Percentiles rank a stretch among this genome's conserved stretches.
phyloP scores from a whole-genome alignment of 768 basidiomycete genomes.

The Xerocomellus intermedius region DNA sequence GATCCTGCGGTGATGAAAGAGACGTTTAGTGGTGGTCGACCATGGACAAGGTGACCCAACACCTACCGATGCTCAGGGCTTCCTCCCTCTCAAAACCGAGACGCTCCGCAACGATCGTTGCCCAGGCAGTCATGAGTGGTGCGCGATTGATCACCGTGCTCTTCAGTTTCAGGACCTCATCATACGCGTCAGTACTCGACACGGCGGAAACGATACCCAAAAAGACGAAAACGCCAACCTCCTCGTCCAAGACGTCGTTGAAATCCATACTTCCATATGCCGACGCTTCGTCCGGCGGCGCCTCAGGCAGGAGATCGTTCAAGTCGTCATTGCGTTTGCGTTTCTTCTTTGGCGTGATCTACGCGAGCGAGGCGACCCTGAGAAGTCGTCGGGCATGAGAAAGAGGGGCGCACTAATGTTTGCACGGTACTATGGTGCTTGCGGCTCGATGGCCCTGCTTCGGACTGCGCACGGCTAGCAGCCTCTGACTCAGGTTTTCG shows the following conservation, averaged over 20 bases:
- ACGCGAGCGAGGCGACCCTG: constrained; percentile 1
- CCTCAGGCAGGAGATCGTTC: constrained; percentile 60
- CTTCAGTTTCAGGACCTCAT: constrained; percentile 59
- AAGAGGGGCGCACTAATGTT: constrained; percentile 27
- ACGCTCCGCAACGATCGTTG: constrained; percentile 78
- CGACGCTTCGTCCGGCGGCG: constrained; percentile 49
- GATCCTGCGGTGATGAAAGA: constrained; percentile 54
- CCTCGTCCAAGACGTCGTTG: constrained; percentile 68
- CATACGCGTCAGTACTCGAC: constrained; percentile 2
- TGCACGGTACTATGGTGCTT: constrained; percentile 26
- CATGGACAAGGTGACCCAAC: background rate
- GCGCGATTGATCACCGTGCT: constrained; percentile 81
- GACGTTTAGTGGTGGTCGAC: background rate
- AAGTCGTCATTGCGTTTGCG: constrained; percentile 40
- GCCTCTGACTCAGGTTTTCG: constrained; percentile 19
- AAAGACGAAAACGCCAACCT: constrained; percentile 40
- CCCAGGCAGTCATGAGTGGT: constrained; percentile 94
- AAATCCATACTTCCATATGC: constrained; percentile 62
- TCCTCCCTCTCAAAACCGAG: constrained; percentile 87
- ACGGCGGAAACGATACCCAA: background rate
- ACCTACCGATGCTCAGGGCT: constrained; percentile 83
- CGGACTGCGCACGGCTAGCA: background rate
- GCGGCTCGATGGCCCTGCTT: constrained; percentile 6
- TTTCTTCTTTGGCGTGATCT: constrained; percentile 56
- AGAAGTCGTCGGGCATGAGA: background rate